phyloP scores from a whole-genome alignment of 1,284 basidiomycete genomes.

The Mycena sp. region DNA sequence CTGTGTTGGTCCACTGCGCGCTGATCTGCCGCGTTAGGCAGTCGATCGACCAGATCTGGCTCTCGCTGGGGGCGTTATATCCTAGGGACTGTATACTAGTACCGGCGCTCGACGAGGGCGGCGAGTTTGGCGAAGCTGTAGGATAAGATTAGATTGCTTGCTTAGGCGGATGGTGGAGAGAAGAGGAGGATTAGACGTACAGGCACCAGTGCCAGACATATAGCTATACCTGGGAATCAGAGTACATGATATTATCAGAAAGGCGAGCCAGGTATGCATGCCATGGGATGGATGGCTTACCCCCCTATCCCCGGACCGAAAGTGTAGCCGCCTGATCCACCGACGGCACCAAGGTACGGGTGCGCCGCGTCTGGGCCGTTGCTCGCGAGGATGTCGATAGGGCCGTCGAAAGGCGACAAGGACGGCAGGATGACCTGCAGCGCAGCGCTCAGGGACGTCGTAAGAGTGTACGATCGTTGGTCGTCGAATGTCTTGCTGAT shows the following conservation, averaged over 20 bases:
- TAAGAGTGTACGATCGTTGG: not conserved
- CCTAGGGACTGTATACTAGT: not conserved
- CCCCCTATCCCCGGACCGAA: not conserved
- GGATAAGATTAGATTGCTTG: not conserved
- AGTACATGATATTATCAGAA: not conserved
- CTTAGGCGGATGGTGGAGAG: not conserved
- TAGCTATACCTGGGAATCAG: conserved; percentile 4
- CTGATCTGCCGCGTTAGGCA: conserved; percentile 6
- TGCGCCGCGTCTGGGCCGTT: not conserved
- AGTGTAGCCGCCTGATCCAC: not conserved
- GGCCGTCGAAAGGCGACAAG: not conserved
- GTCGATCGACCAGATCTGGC: conserved; percentile 11
- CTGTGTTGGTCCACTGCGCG: conserved; percentile 14
- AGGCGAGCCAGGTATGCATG: too few species aligned
- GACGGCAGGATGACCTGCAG: not conserved
- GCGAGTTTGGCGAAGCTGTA: not conserved
- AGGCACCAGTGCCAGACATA: conserved; percentile 8
- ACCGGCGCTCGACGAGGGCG: conserved; percentile 4
- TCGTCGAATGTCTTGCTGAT: not conserved
- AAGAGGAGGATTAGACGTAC: not conserved
- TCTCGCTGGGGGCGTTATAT: conserved; percentile 1
- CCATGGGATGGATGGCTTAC: not conserved
- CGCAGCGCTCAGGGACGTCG: not conserved
- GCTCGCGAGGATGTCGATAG: not conserved
- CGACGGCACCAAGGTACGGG: conserved; percentile 3